These are phyloP conservation scores for Coemansia sp. DNA, from an alignment of 192 early-diverging fungal species.

Conservation along the genomic window DNA sequence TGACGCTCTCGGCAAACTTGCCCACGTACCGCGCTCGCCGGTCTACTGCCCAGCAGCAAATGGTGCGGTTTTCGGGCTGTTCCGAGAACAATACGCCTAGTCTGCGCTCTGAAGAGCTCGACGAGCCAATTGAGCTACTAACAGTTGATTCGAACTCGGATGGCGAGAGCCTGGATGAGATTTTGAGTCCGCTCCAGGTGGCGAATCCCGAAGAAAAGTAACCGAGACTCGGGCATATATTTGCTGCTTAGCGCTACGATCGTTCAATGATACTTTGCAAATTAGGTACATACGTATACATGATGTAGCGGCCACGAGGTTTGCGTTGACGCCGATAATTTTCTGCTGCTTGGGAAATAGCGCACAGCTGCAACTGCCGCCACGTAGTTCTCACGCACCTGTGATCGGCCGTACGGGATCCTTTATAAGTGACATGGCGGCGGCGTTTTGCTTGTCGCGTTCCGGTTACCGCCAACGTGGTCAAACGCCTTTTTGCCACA, in stretches of 20 bases:
- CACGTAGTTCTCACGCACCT: background rate
- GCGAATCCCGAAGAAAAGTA: background rate
- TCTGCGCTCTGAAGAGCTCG: background rate
- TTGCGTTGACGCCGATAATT: too few relatives aligned
- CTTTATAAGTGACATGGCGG: too few relatives aligned
- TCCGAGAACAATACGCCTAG: background rate
- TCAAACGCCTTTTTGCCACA: too few relatives aligned
- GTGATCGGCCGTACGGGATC: too few relatives aligned
- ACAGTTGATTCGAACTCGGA: background rate
- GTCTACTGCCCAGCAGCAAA: background rate
- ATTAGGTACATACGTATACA: too few relatives aligned
- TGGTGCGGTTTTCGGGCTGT: conserved; percentile 1
- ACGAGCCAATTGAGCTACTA: conserved; percentile 1
- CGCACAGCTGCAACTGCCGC: background rate
- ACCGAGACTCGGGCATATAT: too few relatives aligned
- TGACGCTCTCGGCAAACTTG: conserved; percentile 20
- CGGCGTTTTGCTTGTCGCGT: background rate
- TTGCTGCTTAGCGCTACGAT: too few relatives aligned
- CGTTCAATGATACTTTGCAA: too few relatives aligned
- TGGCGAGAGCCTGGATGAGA: conserved; percentile 5
- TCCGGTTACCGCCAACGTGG: too few relatives aligned
- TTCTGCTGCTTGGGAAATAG: background rate
- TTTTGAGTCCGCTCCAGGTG: background rate
- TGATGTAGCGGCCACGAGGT: too few relatives aligned
- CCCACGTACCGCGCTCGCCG: conserved; percentile 17